Base-by-base conservation (phyloP, 176 grass and related monocot species). In the Phyllostachys edulis region DNA sequence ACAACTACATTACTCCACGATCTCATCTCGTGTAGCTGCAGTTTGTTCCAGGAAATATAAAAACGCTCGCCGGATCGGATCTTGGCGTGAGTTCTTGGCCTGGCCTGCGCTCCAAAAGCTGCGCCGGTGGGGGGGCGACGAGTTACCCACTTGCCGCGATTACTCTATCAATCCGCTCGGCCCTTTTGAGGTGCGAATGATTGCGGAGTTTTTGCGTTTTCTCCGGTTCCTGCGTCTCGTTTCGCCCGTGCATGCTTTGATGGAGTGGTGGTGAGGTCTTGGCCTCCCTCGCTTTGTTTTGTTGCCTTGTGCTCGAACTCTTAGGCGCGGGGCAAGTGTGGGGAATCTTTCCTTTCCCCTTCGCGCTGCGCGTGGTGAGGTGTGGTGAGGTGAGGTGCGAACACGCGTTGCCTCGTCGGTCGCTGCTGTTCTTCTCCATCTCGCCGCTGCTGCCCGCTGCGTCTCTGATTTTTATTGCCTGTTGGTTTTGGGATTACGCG, bases 41-140 rank as follows among this genome's bases (percentile, higher is more conserved):
- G 55, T 6, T 9, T 27, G 29, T 42, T 42, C 59, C 24, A 34
- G 57, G 52, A 77, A 61, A 85, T 73, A 34, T 34, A 34, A 81
- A 63, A 65, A 63, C 27, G 23, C 24, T 79, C 18, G 79, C 73
- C 56, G 65, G 88, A 90, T 87, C 88, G 40, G 88, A 87, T 83
- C 79, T 90, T 83, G 83, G 83, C 88, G 71, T 44, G 37, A 52
- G 9, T 5, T 64, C 34, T 55, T 76, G 72, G 78, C 83, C 78
- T 29, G 38, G 80, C 82, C 24, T 21, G 24, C 7, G 20, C 74
- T 17, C 83, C 84, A 83, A 83, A 86, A 90, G 74, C 73, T 78
- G 88, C 7, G 84, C 75, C 84, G 9, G 15, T 34, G 15, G n/a
- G 27, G 71, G 27, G 42, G 24, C 57, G 76, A 63, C 21, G 32